These are phyloP conservation scores for Fraxinus americana DNA, from an alignment of 257 asterid species.

Conservation along the genomic window DNA sequence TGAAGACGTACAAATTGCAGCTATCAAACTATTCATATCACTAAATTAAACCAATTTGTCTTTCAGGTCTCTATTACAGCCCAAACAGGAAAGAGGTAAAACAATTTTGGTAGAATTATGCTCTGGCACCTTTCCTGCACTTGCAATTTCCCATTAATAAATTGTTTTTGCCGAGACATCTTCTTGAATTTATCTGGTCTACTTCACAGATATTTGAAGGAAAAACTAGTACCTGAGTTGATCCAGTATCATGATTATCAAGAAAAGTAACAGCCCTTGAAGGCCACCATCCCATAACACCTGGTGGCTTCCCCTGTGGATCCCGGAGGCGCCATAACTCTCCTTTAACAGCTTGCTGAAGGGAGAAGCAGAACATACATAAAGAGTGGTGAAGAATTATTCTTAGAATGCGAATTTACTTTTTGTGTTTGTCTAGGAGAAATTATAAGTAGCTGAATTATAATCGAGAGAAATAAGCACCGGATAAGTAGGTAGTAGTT, in stretches of 20 bases:
- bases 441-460: no score
- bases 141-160: neutral
- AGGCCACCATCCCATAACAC: conserved; percentile 97
- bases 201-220: neutral
- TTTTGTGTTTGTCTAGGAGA: neutral
- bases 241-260: conserved; percentile 96
- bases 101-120: neutral
- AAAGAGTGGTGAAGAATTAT: conserved; percentile 8
- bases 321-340: conserved; percentile 92
- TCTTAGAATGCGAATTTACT: neutral
- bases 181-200: neutral
- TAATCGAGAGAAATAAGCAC: no score
- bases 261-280: conserved; percentile 92
- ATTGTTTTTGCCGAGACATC: neutral
- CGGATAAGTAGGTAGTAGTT: no score
- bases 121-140: neutral
- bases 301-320: conserved; percentile 84
- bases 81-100: no score
- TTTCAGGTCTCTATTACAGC: no score
- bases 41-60: no score
- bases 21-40: no score
- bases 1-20: no score
- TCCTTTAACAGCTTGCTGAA: conserved; percentile 94
- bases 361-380: conserved; percentile 5
- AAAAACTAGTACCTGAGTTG: conserved; percentile 73